Evolutionary conservation across 2,329 filamentous ascomycete genomes (phyloP), one percentile per base, ranked within the genome.

Genomic region (Xylariaceae sp.): DNA sequence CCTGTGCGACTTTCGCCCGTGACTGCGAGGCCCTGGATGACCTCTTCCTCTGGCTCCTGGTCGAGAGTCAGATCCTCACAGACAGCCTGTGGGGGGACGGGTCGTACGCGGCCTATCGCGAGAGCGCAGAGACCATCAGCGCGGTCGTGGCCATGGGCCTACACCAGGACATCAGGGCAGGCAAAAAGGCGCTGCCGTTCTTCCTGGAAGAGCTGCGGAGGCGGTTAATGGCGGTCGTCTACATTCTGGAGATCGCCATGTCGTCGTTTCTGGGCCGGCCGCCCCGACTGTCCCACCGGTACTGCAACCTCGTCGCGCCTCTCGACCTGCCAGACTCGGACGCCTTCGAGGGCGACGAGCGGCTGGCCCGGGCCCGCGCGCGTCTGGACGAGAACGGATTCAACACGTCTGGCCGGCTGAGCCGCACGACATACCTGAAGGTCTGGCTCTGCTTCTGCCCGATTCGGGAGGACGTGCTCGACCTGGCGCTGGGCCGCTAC

Each of bases 381-480:
- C 36, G 39, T 3, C 35, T 59, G 22, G 54, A 57, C 16, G 39
- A 53, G 2, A 35, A 50, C 12, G 56, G 56, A 2, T 57, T 46
- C 26, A 51, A 50, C 18, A 49, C 35, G 11, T 32, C 36, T 0
- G 50, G 46, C 3, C 44, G 36, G 12, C 31, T 56, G 25, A 38
- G 42, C 14, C 42, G 49, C 5, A 42, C 42, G 2, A 54, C 50
- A 8, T 53, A 44, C 42, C 29, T 47, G 34, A 49, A 51, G 13
- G 38, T 39, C 2, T 55, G 50, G 46, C 27, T 50, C 13, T 42
- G 43, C 5, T 50, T 52, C 16, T 43, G 49, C 12, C 45, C 43
- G 0, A 34, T 32, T 4, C 46, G 56, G n/a, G 57, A 59, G 40
- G 56, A 59, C n/a, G 48, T 59, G 14, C 45, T 59, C 34, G 56